phyloP scores from a whole-genome alignment of 306 rosid genomes.

The Arachis stenosperma region DNA sequence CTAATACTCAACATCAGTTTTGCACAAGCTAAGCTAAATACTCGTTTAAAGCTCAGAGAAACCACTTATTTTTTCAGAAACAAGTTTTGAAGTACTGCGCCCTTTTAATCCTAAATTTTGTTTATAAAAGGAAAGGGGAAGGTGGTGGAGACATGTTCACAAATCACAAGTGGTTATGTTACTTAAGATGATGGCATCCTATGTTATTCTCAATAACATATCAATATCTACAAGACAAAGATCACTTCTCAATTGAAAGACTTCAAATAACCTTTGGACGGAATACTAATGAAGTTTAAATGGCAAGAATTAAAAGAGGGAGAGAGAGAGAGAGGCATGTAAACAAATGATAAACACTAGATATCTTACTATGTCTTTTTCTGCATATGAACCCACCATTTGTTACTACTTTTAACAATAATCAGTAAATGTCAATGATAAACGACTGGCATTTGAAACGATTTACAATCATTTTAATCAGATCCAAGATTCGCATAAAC shows the following conservation, averaged over 20 bases:
- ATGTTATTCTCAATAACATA: constrained; percentile 1
- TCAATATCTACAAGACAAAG: not conserved
- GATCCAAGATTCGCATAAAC: constrained; percentile 26
- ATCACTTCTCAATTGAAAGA: not conserved
- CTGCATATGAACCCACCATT: not conserved
- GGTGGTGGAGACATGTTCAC: not conserved
- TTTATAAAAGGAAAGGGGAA: not conserved
- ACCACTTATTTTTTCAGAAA: not conserved
- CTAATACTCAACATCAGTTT: not conserved
- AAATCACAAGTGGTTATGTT: not conserved
- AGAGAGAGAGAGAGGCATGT: not conserved
- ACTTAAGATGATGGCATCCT: not conserved
- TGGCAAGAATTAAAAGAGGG: not conserved
- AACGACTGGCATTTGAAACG: constrained; percentile 9
- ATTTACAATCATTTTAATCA: constrained; percentile 8
- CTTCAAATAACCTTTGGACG: constrained; percentile 1
- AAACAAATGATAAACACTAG: not conserved
- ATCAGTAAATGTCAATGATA: not conserved
- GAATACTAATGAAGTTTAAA: not conserved
- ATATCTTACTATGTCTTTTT: not conserved
- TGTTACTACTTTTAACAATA: constrained; percentile 2
- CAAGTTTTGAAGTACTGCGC: not conserved
- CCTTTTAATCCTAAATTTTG: not conserved
- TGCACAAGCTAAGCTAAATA: not conserved
- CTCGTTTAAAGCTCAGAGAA: not conserved